Conservation (phyloP, 495 filamentous ascomycete genomes). For the Tuber borchii region DNA sequence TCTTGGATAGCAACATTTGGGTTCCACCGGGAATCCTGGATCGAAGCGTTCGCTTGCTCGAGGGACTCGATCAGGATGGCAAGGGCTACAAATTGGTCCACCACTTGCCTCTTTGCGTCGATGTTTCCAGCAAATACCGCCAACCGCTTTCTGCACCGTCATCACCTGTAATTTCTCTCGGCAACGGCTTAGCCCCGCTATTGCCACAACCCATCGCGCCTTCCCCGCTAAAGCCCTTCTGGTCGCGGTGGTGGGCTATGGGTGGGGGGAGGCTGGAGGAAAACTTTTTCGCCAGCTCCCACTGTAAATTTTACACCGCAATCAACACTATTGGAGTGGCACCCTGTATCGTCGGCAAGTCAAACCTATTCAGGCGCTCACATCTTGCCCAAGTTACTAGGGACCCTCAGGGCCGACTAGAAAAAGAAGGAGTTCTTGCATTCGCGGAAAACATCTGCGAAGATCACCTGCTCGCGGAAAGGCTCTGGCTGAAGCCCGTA, state of each 20-base stretch:
- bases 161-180: slow-evolving; percentile 10
- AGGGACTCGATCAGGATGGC: slow-evolving; percentile 51
- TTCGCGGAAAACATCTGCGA: slow-evolving; percentile 97
- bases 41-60: slow-evolving; percentile 80
- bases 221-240: slow-evolving; percentile 15
- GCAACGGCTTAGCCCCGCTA: background rate
- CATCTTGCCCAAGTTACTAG: slow-evolving; percentile 77
- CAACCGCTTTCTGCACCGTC: slow-evolving; percentile 11
- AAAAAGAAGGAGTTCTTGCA: slow-evolving; percentile 46
- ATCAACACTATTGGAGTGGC: slow-evolving; percentile 90
- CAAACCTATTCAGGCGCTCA: slow-evolving; percentile 93
- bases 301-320: slow-evolving; percentile 96
- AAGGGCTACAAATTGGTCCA: slow-evolving; percentile 89
- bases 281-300: slow-evolving; percentile 84
- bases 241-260: slow-evolving; percentile 37
- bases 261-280: slow-evolving; percentile 87
- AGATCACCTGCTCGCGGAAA: slow-evolving; percentile 89
- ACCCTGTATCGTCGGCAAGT: slow-evolving; percentile 93
- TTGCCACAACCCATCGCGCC: slow-evolving; percentile 36
- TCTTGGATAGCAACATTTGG: slow-evolving; percentile 97
- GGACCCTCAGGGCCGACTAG: slow-evolving; percentile 45
- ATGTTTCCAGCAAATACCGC: slow-evolving; percentile 44
- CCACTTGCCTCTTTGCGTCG: slow-evolving; percentile 80
- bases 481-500: slow-evolving; percentile 66
- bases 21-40: slow-evolving; percentile 68